Evolutionary conservation across 1,284 basidiomycete genomes (phyloP).

Genomic region (Acaromyces ingoldii): DNA sequence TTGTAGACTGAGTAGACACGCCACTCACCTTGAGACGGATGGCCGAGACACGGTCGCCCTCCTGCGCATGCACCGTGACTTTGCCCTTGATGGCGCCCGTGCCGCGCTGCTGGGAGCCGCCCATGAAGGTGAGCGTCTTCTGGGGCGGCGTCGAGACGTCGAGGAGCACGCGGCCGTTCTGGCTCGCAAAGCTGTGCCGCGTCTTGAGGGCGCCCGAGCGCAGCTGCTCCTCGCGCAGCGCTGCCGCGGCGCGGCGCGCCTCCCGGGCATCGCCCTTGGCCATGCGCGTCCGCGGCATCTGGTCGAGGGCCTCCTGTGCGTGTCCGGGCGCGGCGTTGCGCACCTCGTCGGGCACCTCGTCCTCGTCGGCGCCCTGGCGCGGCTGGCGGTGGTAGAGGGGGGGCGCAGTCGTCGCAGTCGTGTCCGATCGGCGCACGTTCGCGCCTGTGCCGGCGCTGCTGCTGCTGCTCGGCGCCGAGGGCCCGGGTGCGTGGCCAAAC

Average conservation of each 20-base stretch:
- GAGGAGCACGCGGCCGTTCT: slow-evolving; percentile 19
- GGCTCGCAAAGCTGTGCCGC: slow-evolving; percentile 17
- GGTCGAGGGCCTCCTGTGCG: slow-evolving; percentile 1
- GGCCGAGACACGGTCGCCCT: slow-evolving; percentile 20
- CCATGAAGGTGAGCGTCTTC: slow-evolving; percentile 39
- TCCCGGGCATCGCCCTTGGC: slow-evolving; percentile 5
- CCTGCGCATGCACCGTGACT: slow-evolving; percentile 20
- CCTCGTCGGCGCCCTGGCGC: background rate
- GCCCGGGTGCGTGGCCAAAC: background rate
- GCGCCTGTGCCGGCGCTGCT: background rate
- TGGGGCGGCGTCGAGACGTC: slow-evolving; percentile 31
- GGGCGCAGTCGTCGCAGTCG: background rate
- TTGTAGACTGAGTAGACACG: background rate
- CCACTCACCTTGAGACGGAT: slow-evolving; percentile 24
- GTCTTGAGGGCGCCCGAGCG: slow-evolving; percentile 14
- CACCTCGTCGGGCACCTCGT: slow-evolving; percentile 1
- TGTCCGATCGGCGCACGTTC: background rate
- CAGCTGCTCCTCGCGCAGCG: slow-evolving; percentile 1
- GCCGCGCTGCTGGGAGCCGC: slow-evolving; percentile 30
- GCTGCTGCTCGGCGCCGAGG: background rate
- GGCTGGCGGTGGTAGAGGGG: background rate
- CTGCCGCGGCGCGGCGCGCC: slow-evolving; percentile 1
- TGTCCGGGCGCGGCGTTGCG: slow-evolving; percentile 6
- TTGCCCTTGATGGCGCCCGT: slow-evolving; percentile 30
- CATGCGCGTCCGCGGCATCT: slow-evolving; percentile 3